A percentile compares a stretch with the other conserved stretches of the same genome.
Evolutionary conservation across 345 rosid species (phyloP).

Genomic region (Trapa bicornis): DNA sequence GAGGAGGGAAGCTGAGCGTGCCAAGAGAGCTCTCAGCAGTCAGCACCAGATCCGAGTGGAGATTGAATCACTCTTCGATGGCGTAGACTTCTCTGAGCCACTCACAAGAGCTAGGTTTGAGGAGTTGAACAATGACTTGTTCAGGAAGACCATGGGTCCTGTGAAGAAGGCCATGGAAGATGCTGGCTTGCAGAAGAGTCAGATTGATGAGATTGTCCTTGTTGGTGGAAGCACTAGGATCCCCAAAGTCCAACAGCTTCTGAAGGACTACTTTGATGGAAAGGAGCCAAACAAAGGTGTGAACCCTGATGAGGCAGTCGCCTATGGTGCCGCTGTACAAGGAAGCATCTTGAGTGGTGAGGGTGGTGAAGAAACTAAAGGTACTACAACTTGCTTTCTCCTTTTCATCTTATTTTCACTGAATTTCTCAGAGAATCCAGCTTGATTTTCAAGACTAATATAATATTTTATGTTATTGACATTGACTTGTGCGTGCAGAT

Average conservation of each 20-base stretch:
- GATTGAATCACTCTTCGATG: too few species aligned
- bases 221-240: constrained; percentile 99
- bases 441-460: neutral
- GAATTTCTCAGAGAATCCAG: neutral
- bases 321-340: constrained; percentile 98
- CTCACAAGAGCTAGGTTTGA: too few species aligned
- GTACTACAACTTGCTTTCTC: constrained; percentile 18
- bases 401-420: neutral
- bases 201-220: constrained; percentile 93
- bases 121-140: too few species aligned
- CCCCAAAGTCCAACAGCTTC: constrained; percentile 97
- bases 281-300: constrained; percentile 99
- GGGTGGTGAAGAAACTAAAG: constrained; percentile 99
- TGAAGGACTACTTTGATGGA: constrained; percentile 86
- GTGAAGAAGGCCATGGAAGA: too few species aligned
- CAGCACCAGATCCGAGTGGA: constrained; percentile 21
- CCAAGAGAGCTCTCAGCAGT: constrained; percentile 91
- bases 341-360: constrained; percentile 98
- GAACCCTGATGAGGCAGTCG: constrained; percentile 98
- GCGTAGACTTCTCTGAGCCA: too few species aligned
- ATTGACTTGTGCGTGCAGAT: constrained; percentile 23
- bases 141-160: too few species aligned
- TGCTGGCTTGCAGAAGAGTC: constrained; percentile 11
- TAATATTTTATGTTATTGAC: neutral
- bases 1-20: neutral